Evolutionary conservation across 352 stramenopile genomes (phyloP).

Genomic region (Plasmopara muralis): DNA sequence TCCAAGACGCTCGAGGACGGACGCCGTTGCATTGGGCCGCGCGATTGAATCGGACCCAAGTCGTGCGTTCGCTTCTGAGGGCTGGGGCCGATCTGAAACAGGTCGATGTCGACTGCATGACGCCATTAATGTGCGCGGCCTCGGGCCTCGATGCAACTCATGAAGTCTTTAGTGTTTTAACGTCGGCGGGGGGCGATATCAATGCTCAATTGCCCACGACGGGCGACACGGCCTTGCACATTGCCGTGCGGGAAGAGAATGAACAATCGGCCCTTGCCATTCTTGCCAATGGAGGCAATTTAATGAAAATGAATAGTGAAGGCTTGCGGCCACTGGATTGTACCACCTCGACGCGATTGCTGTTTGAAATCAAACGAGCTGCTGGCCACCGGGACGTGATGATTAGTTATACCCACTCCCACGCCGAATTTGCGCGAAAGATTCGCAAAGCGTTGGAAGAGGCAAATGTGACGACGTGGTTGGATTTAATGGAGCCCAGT

Average conservation of each 20-base stretch:
- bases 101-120: constrained; percentile 56
- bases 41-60: constrained; percentile 45
- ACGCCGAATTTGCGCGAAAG: constrained; percentile 76
- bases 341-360: constrained; percentile 64
- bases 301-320: constrained; percentile 71
- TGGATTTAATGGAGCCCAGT: constrained; percentile 82
- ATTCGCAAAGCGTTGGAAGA: constrained; percentile 61
- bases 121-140: constrained; percentile 61
- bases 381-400: constrained; percentile 75
- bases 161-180: constrained; percentile 50
- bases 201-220: constrained; percentile 56
- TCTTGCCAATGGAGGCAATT: constrained; percentile 57
- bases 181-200: constrained; percentile 57
- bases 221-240: constrained; percentile 68
- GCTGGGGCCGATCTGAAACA: constrained; percentile 38
- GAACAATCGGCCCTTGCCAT: constrained; percentile 59
- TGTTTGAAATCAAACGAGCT: constrained; percentile 80
- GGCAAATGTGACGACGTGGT: constrained; percentile 77
- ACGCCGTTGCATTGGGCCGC: constrained; percentile 76
- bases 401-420: constrained; percentile 86
- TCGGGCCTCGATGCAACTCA: constrained; percentile 31
- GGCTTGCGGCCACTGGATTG: constrained; percentile 67
- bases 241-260: constrained; percentile 61
- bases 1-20: constrained; percentile 62
- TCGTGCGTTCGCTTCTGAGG: constrained; percentile 42